Evolutionary conservation across 2,329 filamentous ascomycete genomes (phyloP).

Genomic region (Alternaria sp.): DNA sequence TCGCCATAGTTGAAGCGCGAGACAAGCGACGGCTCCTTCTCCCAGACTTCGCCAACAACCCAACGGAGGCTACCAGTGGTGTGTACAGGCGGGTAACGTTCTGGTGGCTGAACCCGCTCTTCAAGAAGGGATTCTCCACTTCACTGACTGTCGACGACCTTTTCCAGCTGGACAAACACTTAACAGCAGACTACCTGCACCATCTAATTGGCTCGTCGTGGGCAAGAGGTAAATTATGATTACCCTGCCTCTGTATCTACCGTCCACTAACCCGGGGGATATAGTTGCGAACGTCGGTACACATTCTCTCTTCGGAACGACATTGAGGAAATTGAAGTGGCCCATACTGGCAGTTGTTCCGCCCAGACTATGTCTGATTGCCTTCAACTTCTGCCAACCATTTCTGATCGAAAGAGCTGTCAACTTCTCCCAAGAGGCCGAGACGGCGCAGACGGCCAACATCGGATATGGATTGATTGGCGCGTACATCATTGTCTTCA

Average conservation of each 20-base stretch:
- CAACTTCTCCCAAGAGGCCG: conserved; percentile 32
- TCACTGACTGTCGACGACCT: conserved; percentile 57
- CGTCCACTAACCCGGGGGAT: conserved; percentile 7
- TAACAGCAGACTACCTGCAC: conserved; percentile 54
- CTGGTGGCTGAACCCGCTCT: conserved; percentile 64
- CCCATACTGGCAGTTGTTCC: conserved; percentile 41
- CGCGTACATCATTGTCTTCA: conserved; percentile 46
- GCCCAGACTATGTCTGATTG: conserved; percentile 43
- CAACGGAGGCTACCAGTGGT: conserved; percentile 62
- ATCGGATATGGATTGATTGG: conserved; percentile 47
- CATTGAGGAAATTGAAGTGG: conserved; percentile 42
- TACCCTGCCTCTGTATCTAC: not conserved
- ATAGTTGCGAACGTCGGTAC: conserved; percentile 26
- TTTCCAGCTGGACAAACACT: conserved; percentile 56
- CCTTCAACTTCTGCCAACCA: conserved; percentile 51
- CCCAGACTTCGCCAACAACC: conserved; percentile 51
- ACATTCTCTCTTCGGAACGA: conserved; percentile 39
- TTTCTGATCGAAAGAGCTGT: conserved; percentile 48
- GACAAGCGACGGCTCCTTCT: conserved; percentile 57
- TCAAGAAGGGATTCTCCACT: conserved; percentile 59
- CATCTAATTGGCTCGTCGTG: conserved; percentile 51
- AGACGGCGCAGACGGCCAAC: conserved; percentile 30
- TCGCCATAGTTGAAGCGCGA: conserved; percentile 57
- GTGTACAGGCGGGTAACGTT: conserved; percentile 61
- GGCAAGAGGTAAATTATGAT: conserved; percentile 49